Conservation (phyloP, 306 rosid genomes). For the Ceratonia siliqua region DNA sequence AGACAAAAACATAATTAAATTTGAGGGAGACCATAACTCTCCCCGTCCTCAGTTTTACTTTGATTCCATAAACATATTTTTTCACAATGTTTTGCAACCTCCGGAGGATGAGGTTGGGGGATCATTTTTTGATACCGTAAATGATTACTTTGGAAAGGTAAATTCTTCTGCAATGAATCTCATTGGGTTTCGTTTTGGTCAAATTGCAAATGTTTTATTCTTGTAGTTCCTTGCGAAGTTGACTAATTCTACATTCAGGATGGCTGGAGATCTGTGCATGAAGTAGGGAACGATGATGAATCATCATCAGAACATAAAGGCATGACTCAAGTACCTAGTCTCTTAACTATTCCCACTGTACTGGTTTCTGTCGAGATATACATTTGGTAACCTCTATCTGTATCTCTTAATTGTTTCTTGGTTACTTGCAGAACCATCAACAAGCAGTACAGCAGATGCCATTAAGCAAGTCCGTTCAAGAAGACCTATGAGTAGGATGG, state of each 20-base stretch:
- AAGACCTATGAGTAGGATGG: conserved; percentile 98
- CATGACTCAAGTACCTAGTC: conserved; percentile 37
- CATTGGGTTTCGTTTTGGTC: conserved; percentile 26
- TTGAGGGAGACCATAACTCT: conserved; percentile 99
- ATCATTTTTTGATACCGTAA: conserved; percentile 58
- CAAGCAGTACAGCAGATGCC: conserved; percentile 75
- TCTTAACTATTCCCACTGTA: conserved; percentile 24
- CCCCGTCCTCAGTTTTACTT: conserved; percentile 98
- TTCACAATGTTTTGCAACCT: conserved; percentile 98
- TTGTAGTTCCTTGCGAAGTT: conserved; percentile 29
- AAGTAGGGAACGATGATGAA: conserved; percentile 46
- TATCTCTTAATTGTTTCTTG: conserved; percentile 27
- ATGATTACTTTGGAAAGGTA: conserved; percentile 84
- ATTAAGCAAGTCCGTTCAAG: conserved; percentile 72
- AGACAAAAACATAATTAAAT: conserved; percentile 94
- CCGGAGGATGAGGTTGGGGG: conserved; percentile 92
- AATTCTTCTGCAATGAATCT: conserved; percentile 41
- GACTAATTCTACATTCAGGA: conserved; percentile 51
- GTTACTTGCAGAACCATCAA: conserved; percentile 57
- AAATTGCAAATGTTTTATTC: conserved; percentile 28
- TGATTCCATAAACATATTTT: conserved; percentile 91
- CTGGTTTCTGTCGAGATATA: conserved; percentile 23
- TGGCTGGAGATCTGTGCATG: conserved; percentile 69
- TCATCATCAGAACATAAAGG: conserved; percentile 68
- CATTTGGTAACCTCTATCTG: not conserved